Evolutionary conservation across 257 asterid species (phyloP).

Genomic region (Nicotiana undulata): DNA sequence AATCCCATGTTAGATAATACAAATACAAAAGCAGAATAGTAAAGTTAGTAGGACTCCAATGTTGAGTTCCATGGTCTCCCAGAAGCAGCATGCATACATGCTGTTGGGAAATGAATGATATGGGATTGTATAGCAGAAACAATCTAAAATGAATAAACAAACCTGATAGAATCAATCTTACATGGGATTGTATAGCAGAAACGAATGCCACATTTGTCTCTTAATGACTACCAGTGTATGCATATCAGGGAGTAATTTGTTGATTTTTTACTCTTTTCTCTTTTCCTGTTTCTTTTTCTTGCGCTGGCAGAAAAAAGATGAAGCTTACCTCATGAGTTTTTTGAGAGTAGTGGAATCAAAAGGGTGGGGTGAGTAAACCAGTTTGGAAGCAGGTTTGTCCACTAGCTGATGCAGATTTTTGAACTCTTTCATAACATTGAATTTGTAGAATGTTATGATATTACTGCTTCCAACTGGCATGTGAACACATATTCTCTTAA

Average conservation of each 20-base stretch:
- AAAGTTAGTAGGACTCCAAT: neutral
- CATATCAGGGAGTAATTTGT: too few relatives aligned
- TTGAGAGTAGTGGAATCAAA: conserved; percentile 78
- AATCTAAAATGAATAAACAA: too few relatives aligned
- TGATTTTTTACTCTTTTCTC: neutral
- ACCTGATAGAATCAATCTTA: too few relatives aligned
- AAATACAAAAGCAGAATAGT: neutral
- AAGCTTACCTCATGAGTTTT: conserved; percentile 69
- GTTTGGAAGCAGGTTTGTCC: conserved; percentile 86
- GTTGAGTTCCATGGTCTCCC: neutral
- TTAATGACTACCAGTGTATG: too few relatives aligned
- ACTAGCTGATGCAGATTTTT: neutral
- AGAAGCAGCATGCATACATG: neutral
- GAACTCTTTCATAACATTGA: neutral
- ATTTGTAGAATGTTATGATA: neutral
- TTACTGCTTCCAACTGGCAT: neutral
- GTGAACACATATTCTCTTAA: conserved; percentile 8
- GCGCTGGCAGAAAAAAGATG: conserved; percentile 66
- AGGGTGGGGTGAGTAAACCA: conserved; percentile 89
- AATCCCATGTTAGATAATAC: neutral
- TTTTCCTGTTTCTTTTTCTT: conserved; percentile 15
- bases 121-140: too few relatives aligned
- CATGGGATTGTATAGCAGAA: too few relatives aligned
- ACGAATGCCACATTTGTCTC: too few relatives aligned
- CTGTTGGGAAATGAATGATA: neutral